Evolutionary conservation across 208 protist genomes (phyloP).

Genomic region (Trypanosoma scelopori): DNA sequence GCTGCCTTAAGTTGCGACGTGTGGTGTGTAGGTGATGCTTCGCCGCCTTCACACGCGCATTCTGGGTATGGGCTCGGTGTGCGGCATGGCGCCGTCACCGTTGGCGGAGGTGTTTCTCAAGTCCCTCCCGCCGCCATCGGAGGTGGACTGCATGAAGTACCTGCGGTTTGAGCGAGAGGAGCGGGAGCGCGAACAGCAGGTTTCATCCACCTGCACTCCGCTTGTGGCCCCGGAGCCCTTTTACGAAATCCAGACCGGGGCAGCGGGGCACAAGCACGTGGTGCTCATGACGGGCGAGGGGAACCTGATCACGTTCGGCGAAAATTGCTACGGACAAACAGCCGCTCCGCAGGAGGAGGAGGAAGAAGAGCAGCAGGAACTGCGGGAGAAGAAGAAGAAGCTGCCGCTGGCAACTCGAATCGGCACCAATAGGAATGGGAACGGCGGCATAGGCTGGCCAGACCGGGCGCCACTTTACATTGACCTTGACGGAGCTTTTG

Average conservation of each 20-base stretch:
- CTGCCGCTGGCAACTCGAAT: not conserved
- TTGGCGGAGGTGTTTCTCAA: slow-evolving; percentile 76
- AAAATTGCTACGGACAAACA: slow-evolving; percentile 65
- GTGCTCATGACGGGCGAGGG: slow-evolving; percentile 59
- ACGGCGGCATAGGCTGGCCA: not conserved
- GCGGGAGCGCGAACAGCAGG: slow-evolving; percentile 5
- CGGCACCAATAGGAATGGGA: not conserved
- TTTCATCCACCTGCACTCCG: not conserved
- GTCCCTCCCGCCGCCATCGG: slow-evolving; percentile 60
- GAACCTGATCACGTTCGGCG: slow-evolving; percentile 63
- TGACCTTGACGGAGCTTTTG: slow-evolving; percentile 48
- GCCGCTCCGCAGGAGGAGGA: slow-evolving; percentile 18
- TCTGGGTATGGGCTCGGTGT: slow-evolving; percentile 67
- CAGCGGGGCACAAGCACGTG: slow-evolving; percentile 63
- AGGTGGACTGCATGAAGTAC: slow-evolving; percentile 57
- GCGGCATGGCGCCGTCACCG: slow-evolving; percentile 51
- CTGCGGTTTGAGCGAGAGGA: slow-evolving; percentile 64
- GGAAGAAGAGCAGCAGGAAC: not conserved
- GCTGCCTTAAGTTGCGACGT: not conserved
- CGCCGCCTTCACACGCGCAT: slow-evolving; percentile 73
- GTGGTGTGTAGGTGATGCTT: slow-evolving; percentile 33
- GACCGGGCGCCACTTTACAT: slow-evolving; percentile 44
- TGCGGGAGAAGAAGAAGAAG: not conserved
- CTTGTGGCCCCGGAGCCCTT: slow-evolving; percentile 33
- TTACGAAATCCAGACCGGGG: slow-evolving; percentile 34